These are phyloP conservation scores for Fraxinus paxiana DNA, from an alignment of 305 asterid genomes.

Conservation along the genomic window DNA sequence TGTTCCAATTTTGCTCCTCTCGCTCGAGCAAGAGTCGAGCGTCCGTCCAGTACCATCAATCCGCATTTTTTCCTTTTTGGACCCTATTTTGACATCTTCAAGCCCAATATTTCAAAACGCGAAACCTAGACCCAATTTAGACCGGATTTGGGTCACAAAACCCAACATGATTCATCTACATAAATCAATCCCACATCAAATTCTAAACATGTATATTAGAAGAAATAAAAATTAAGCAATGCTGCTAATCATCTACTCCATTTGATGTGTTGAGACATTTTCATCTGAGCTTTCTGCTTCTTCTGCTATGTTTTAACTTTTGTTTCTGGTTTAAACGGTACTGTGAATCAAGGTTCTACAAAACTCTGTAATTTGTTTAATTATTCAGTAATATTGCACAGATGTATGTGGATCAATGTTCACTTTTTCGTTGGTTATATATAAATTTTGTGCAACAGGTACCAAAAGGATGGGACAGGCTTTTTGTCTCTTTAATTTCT, in stretches of 20 bases:
- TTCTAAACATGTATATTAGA: background rate
- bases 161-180: background rate
- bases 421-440: background rate
- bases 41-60: too few relatives aligned
- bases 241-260: background rate
- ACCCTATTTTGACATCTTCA: too few relatives aligned
- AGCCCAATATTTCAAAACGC: too few relatives aligned
- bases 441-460: constrained; percentile 39
- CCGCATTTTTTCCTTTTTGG: too few relatives aligned
- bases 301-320: background rate
- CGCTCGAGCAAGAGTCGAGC: too few relatives aligned
- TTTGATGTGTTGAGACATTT: background rate
- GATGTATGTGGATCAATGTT: background rate
- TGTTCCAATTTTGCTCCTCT: too few relatives aligned
- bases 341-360: background rate
- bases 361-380: background rate
- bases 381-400: background rate
- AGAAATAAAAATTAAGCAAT: background rate
- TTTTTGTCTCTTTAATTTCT: constrained; percentile 48
- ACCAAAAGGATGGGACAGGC: constrained; percentile 96
- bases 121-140: too few relatives aligned
- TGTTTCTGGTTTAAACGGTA: background rate
- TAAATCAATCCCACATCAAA: background rate
- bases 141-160: too few relatives aligned
- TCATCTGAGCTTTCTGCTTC: background rate